Conservation (phyloP, 2,329 filamentous ascomycete species). For the Karstenula rhodostoma region DNA sequence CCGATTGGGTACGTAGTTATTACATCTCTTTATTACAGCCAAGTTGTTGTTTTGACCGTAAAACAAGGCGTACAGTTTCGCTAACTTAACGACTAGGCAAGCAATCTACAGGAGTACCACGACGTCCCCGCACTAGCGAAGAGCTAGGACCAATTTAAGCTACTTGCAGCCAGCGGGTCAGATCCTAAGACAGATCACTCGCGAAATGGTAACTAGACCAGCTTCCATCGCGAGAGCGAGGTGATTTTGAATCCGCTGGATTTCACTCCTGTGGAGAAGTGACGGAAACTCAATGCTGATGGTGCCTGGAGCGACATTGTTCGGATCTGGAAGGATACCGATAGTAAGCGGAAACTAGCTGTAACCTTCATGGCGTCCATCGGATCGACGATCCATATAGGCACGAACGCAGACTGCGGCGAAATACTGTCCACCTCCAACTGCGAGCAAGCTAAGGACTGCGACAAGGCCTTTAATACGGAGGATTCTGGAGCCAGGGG, state of each 20-base stretch:
- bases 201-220: slow-evolving; percentile 13
- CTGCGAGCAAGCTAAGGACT: slow-evolving; percentile 1
- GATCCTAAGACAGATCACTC: slow-evolving; percentile 7
- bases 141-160: slow-evolving; percentile 5
- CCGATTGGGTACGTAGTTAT: background rate
- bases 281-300: slow-evolving; percentile 6
- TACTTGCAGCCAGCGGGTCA: background rate
- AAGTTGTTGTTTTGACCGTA: background rate
- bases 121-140: slow-evolving; percentile 1
- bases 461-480: background rate
- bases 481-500: slow-evolving; percentile 10
- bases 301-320: slow-evolving; percentile 11
- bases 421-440: background rate
- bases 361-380: slow-evolving; percentile 3
- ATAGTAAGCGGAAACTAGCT: background rate
- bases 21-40: background rate
- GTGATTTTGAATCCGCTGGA: background rate
- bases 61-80: background rate
- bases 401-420: background rate
- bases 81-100: background rate
- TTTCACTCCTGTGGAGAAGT: slow-evolving; percentile 5
- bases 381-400: slow-evolving; percentile 3
- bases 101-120: background rate
- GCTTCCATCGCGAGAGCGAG: background rate
- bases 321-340: slow-evolving; percentile 15